phyloP scores from a whole-genome alignment of 179 eudicot species.

The Drosera spatulata region DNA sequence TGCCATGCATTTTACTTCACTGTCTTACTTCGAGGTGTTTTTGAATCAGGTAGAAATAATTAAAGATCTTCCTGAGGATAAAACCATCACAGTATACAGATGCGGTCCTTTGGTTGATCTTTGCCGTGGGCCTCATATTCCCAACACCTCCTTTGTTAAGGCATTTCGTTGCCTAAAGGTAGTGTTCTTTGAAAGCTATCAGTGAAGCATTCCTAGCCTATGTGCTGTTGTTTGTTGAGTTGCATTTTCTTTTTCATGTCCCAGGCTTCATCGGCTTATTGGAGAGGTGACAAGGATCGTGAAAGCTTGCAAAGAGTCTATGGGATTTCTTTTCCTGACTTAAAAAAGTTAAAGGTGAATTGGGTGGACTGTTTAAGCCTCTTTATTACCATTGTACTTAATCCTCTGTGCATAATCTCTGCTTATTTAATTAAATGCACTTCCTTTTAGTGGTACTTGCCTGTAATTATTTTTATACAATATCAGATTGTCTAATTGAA shows the following conservation, averaged over 20 bases:
- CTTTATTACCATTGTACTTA: background rate
- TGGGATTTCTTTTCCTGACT: constrained; percentile 89
- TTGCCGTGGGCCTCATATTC: constrained; percentile 98
- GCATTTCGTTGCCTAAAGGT: constrained; percentile 91
- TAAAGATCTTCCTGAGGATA: constrained; percentile 84
- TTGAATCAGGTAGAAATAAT: constrained; percentile 75
- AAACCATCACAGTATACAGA: constrained; percentile 94
- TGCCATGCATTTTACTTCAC: too few relatives aligned
- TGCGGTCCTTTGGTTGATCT: constrained; percentile 98
- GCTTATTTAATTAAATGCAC: background rate
- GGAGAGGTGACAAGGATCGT: constrained; percentile 86
- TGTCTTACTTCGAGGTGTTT: too few relatives aligned
- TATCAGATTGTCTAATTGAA: background rate
- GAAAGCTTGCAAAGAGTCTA: constrained; percentile 98
- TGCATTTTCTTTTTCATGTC: constrained; percentile 1
- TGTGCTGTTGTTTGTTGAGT: background rate
- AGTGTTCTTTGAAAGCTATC: constrained; percentile 1
- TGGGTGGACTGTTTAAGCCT: background rate
- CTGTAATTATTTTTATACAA: background rate
- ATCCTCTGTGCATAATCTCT: background rate
- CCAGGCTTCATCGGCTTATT: constrained; percentile 97
- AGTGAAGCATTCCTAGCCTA: background rate
- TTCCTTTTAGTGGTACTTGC: background rate
- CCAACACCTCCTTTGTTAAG: constrained; percentile 87
- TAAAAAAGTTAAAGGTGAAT: constrained; percentile 65